Conservation (phyloP, 495 filamentous ascomycete genomes). For the Ascobolus immersus region DNA sequence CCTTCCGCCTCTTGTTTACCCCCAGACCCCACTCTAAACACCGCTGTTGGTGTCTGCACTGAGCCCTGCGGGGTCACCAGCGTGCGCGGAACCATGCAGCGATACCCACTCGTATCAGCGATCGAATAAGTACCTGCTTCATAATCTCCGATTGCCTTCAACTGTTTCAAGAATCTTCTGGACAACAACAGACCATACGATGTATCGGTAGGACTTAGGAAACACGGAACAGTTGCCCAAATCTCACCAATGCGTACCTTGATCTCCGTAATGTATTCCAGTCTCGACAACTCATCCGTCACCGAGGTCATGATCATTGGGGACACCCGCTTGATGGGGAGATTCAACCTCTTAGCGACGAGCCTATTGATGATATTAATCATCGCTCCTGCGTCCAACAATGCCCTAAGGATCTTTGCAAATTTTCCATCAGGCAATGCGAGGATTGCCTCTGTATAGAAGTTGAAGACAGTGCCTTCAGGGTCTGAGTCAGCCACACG, state of each 20-base stretch:
- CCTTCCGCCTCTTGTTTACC: no score
- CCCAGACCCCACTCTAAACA: no score
- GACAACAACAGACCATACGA: neutral
- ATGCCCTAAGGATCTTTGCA: no score
- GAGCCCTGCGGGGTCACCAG: no score
- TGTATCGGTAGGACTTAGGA: neutral
- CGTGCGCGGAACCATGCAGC: no score
- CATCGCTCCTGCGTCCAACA: neutral
- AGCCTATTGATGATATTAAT: neutral
- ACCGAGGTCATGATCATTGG: neutral
- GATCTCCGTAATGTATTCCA: neutral
- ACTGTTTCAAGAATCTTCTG: neutral
- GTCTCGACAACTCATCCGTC: neutral
- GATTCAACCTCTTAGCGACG: neutral
- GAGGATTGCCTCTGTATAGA: no score
- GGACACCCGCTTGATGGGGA: neutral
- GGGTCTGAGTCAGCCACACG: no score
- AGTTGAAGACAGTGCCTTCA: no score
- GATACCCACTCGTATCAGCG: no score
- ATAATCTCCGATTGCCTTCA: neutral
- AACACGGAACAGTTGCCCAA: neutral
- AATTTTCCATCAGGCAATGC: no score
- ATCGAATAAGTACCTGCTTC: neutral
- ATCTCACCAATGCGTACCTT: neutral
- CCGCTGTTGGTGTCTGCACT: no score